Conservation (phyloP, 163 green algal species). For the Chlamydomonas reinhardtii region DNA sequence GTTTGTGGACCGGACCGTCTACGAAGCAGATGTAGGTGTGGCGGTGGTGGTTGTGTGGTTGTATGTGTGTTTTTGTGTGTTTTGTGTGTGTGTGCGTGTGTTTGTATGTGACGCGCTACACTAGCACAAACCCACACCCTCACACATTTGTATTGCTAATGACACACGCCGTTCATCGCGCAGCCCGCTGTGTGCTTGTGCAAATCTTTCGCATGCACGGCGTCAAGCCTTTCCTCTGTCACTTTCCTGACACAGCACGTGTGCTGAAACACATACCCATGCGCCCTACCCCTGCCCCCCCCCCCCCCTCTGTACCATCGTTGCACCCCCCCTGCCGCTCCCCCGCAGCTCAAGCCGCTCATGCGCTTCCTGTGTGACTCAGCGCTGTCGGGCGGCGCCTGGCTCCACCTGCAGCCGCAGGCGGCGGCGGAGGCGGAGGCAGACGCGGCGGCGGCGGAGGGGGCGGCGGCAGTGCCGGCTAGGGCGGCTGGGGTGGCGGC, state of each 20-base stretch:
- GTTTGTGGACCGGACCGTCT: conserved; percentile 8
- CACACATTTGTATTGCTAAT: too few species aligned
- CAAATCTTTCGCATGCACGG: too few species aligned
- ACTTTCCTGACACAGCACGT: too few species aligned
- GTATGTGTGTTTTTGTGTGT: neutral
- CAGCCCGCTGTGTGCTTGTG: too few species aligned
- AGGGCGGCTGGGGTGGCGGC: too few species aligned
- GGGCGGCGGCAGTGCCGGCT: neutral
- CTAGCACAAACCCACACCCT: too few species aligned
- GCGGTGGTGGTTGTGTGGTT: neutral
- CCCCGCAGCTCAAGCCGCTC: conserved; percentile 67
- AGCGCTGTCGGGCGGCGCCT: conserved; percentile 73
- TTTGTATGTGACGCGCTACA: too few species aligned
- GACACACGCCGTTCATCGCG: too few species aligned
- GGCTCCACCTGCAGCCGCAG: conserved; percentile 65
- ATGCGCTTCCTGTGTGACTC: conserved; percentile 83
- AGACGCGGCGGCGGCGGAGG: neutral
- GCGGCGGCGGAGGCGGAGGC: neutral
- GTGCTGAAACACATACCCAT: too few species aligned
- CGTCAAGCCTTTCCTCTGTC: too few species aligned
- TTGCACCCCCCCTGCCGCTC: too few species aligned
- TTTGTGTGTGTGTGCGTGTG: neutral
- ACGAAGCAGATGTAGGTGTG: conserved; percentile 25
- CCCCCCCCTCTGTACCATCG: neutral
- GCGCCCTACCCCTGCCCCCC: neutral